A percentile compares a stretch with the other conserved stretches of the same genome.
Evolutionary conservation across 1,139 yeast genomes (phyloP).

Genomic region (Taiozyma onychis): DNA sequence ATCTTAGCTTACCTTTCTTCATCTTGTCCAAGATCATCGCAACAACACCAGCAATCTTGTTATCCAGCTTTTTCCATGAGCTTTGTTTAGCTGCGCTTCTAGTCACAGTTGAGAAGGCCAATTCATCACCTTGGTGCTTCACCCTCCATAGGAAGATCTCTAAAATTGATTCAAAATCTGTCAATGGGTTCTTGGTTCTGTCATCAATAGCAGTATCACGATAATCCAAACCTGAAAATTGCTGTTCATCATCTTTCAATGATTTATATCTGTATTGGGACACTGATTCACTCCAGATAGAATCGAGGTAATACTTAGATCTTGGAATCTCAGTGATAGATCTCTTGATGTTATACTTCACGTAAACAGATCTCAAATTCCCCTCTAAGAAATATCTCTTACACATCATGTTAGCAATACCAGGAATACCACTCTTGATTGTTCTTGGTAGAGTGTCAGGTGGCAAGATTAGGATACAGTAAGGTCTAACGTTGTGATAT

Average conservation of each 20-base stretch:
- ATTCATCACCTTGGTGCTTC: slow-evolving; percentile 65
- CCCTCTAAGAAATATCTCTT: slow-evolving; percentile 80
- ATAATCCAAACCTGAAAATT: slow-evolving; percentile 74
- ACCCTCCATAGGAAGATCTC: slow-evolving; percentile 80
- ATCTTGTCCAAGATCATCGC: slow-evolving; percentile 45
- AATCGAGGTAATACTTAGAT: slow-evolving; percentile 76
- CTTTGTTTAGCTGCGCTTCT: slow-evolving; percentile 37
- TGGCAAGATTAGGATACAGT: slow-evolving; percentile 77
- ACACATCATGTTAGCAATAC: slow-evolving; percentile 91
- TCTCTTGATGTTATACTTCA: slow-evolving; percentile 68
- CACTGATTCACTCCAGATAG: slow-evolving; percentile 77
- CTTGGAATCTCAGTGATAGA: slow-evolving; percentile 68
- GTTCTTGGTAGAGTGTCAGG: slow-evolving; percentile 83
- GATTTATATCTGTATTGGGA: slow-evolving; percentile 54
- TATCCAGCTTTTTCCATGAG: slow-evolving; percentile 85
- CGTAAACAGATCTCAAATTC: slow-evolving; percentile 65
- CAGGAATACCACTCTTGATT: slow-evolving; percentile 77
- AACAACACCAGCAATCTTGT: slow-evolving; percentile 68
- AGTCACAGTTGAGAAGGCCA: slow-evolving; percentile 71
- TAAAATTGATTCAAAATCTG: slow-evolving; percentile 66
- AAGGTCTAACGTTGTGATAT: slow-evolving; percentile 71
- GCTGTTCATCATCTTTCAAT: slow-evolving; percentile 44
- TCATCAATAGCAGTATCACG: slow-evolving; percentile 72
- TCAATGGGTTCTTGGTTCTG: slow-evolving; percentile 65
- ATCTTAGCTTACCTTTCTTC: slow-evolving; percentile 45